Evolutionary conservation across 331 rosid genomes (phyloP).

Genomic region (Acacia concinna): DNA sequence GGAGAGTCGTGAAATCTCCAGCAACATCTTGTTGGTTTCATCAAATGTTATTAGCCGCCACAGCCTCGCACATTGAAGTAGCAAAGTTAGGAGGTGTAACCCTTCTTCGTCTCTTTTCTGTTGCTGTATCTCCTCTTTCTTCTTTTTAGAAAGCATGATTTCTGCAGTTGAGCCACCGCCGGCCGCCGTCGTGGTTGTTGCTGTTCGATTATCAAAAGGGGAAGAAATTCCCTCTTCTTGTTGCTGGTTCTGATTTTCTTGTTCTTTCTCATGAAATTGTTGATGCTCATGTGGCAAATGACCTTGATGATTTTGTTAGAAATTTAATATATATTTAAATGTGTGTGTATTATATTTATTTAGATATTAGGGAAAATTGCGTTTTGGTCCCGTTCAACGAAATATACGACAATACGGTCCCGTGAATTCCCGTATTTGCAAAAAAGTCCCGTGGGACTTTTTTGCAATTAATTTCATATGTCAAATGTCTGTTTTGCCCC

Average conservation of each 20-base stretch:
- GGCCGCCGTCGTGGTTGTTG: not conserved
- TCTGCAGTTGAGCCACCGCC: slow-evolving; percentile 5
- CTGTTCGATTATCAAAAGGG: not conserved
- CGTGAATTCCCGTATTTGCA: too few relatives aligned
- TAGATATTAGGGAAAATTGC: too few relatives aligned
- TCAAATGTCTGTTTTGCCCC: too few relatives aligned
- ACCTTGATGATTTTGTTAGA: too few relatives aligned
- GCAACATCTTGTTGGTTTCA: slow-evolving; percentile 77
- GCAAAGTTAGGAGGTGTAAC: slow-evolving; percentile 79
- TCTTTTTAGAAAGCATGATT: slow-evolving; percentile 44
- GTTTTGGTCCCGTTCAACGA: too few relatives aligned
- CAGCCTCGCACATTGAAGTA: slow-evolving; percentile 93
- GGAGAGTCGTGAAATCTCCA: slow-evolving; percentile 83
- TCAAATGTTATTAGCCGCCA: slow-evolving; percentile 82
- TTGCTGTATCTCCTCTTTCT: slow-evolving; percentile 71
- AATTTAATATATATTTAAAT: too few relatives aligned
- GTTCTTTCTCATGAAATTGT: slow-evolving; percentile 14
- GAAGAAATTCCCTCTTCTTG: slow-evolving; percentile 31
- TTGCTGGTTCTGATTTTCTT: not conserved
- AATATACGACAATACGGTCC: too few relatives aligned
- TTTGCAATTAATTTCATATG: too few relatives aligned
- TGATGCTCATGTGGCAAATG: slow-evolving; percentile 36
- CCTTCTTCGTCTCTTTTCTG: slow-evolving; percentile 90
- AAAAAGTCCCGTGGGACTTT: too few relatives aligned
- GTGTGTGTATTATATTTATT: too few relatives aligned